Conservation (phyloP, 2,329 filamentous ascomycete species). For the Penicillium vulpinum region DNA sequence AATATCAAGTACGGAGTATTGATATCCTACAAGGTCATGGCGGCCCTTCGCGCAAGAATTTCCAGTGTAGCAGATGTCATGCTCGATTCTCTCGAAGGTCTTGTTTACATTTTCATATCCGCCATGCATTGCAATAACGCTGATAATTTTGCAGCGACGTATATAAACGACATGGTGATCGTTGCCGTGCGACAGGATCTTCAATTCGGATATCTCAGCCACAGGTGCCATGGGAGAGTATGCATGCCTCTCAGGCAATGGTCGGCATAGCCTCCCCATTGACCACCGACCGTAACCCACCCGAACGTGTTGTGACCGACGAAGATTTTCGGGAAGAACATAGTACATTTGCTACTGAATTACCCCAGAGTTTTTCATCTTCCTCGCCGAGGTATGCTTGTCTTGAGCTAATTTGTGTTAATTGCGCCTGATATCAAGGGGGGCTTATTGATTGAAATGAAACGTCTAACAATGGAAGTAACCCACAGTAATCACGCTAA, state of each 20-base stretch:
- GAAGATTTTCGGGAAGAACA: constrained; percentile 1
- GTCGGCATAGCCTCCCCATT: neutral
- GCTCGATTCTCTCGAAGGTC: constrained; percentile 14
- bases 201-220: neutral
- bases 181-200: constrained; percentile 2
- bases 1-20: neutral
- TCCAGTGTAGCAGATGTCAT: constrained; percentile 7
- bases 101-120: neutral
- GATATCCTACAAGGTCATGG: constrained; percentile 9
- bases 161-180: constrained; percentile 9
- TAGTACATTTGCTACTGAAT: neutral
- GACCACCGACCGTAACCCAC: neutral
- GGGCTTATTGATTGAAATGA: neutral
- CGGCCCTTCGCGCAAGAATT: constrained; percentile 1
- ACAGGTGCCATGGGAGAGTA: neutral
- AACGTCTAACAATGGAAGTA: neutral
- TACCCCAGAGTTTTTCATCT: neutral
- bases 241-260: neutral
- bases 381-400: neutral
- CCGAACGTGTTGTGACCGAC: neutral
- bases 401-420: neutral
- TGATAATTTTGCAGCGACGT: constrained; percentile 10
- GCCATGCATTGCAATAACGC: neutral
- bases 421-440: neutral
- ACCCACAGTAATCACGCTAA: neutral